Evolutionary conservation across 2,329 filamentous ascomycete species (phyloP), one percentile per base, ranked within the genome.

Genomic region (Pseudogymnoascus sp.): DNA sequence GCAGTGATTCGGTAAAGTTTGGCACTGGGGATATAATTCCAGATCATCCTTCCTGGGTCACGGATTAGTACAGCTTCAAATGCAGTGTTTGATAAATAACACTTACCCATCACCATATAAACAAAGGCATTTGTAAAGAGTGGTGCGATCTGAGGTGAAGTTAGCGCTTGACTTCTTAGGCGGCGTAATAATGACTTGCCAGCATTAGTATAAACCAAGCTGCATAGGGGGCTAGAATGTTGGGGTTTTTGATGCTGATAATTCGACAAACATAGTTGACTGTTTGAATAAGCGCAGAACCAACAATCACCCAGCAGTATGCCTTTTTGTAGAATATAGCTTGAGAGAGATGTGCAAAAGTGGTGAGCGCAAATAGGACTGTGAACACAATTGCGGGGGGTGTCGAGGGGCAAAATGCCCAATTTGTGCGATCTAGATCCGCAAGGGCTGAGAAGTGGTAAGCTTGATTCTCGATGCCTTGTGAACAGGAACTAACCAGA

Each of bases 301-400:
- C 18, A 25, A 67, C 38, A 16, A 70, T 63, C 11, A 68, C 65
- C 66, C 66, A 67, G 42, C 62, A 59, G n/a, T 64, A 62, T 62
- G 67, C 66, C 66, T 74, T 75, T 35, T 70, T 72, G 63, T 72
- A 70, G 1, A 67, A 50, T 21, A 73, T 66, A 1, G 71, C 74
- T 67, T 77, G 75, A 1, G 67, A 59, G 2, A 72, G 44, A 63
- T 77, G 76, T 0, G 62, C 64, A 6, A 71, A 53, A 1, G 71
- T 67, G 0, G 71, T 71, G 10, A 76, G 40, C 2, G 63, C 70
- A 62, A 73, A 77, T 0, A 76, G 61, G 1, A 74, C 61, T 14
- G 69, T 65, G 59, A 76, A 74, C 0, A 76, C 31, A 18, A 72
- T 67, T 1, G 75, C 72, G 1, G 75, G 74, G 0, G 63, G 69